These are phyloP conservation scores for Colletotrichum agaves DNA, from an alignment of 2,329 filamentous ascomycete genomes.

Conservation along the genomic window DNA sequence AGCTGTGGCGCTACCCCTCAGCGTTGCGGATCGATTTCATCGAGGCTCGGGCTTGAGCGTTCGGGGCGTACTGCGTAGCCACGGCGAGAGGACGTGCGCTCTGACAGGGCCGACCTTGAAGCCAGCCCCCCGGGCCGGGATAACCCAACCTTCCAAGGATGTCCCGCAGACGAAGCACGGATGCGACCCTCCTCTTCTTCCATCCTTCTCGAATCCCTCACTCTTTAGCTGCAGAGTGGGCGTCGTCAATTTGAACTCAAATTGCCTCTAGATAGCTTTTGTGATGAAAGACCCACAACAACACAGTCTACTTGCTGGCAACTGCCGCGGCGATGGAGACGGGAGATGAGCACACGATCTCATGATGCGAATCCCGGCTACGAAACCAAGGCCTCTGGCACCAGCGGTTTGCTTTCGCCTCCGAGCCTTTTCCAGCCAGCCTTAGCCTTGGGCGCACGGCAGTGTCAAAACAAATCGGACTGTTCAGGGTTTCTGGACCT, in stretches of 20 bases:
- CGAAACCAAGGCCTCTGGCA: slow-evolving; percentile 56
- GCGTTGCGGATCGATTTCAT: slow-evolving; percentile 30
- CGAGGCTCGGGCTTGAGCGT: slow-evolving; percentile 25
- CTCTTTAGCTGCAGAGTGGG: slow-evolving; percentile 20
- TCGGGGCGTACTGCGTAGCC: slow-evolving; percentile 6
- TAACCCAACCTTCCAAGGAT: slow-evolving; percentile 28
- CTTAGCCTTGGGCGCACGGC: slow-evolving; percentile 37
- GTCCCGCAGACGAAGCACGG: slow-evolving; percentile 35
- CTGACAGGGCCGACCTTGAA: slow-evolving; percentile 30
- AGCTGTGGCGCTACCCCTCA: slow-evolving; percentile 9
- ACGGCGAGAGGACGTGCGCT: slow-evolving; percentile 30
- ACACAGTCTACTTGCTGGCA: background rate
- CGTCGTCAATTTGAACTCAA: slow-evolving; percentile 32
- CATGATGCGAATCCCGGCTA: slow-evolving; percentile 56
- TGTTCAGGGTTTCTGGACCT: slow-evolving; percentile 19
- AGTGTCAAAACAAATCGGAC: slow-evolving; percentile 30
- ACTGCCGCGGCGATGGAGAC: slow-evolving; percentile 48
- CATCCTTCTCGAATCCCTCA: slow-evolving; percentile 36
- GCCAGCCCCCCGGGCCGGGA: slow-evolving; percentile 25
- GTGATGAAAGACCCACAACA: slow-evolving; percentile 18
- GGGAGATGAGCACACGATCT: background rate
- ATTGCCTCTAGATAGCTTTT: slow-evolving; percentile 29
- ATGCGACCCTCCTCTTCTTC: slow-evolving; percentile 36
- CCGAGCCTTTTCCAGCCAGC: slow-evolving; percentile 37
- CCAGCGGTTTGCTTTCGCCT: background rate